Percentiles rank a stretch among this genome's conserved stretches.
Conservation (phyloP, 1,284 basidiomycete genomes). For the Thelephora terrestris region DNA sequence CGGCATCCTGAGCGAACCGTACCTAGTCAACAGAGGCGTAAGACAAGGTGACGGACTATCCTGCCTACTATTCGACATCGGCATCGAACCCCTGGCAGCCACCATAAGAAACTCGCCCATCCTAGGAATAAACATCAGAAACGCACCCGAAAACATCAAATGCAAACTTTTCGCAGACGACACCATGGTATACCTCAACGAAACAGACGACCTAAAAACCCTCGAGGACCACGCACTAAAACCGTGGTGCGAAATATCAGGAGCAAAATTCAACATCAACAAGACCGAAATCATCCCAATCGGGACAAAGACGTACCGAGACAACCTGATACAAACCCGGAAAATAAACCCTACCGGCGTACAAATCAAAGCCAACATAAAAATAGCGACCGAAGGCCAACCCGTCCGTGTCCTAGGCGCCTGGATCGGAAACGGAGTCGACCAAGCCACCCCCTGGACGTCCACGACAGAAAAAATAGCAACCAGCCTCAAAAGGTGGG, state of each 20-base stretch:
- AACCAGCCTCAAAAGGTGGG: neutral
- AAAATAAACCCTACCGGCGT: neutral
- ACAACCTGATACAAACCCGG: neutral
- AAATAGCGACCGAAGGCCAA: neutral
- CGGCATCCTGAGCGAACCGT: neutral
- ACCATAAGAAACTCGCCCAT: constrained; percentile 21
- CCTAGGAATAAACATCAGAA: neutral
- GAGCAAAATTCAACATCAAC: constrained; percentile 4
- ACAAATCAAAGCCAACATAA: constrained; percentile 9
- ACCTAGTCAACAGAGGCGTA: neutral
- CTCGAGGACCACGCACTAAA: neutral
- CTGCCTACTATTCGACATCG: constrained; percentile 29
- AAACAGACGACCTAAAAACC: constrained; percentile 1
- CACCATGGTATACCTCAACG: constrained; percentile 5
- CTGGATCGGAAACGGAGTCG: constrained; percentile 17
- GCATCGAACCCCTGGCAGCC: constrained; percentile 24
- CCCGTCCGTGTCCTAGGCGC: constrained; percentile 21
- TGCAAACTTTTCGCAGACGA: constrained; percentile 6
- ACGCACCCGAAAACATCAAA: neutral
- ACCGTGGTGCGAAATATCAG: constrained; percentile 1
- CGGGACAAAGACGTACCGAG: neutral
- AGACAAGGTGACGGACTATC: constrained; percentile 13
- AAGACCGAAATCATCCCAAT: constrained; percentile 5
- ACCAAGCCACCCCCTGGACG: constrained; percentile 13
- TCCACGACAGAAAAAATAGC: constrained; percentile 8